Evolutionary conservation across 768 basidiomycete genomes (phyloP), one percentile per base, ranked within the genome.

Genomic region (Boletus fagicola): DNA sequence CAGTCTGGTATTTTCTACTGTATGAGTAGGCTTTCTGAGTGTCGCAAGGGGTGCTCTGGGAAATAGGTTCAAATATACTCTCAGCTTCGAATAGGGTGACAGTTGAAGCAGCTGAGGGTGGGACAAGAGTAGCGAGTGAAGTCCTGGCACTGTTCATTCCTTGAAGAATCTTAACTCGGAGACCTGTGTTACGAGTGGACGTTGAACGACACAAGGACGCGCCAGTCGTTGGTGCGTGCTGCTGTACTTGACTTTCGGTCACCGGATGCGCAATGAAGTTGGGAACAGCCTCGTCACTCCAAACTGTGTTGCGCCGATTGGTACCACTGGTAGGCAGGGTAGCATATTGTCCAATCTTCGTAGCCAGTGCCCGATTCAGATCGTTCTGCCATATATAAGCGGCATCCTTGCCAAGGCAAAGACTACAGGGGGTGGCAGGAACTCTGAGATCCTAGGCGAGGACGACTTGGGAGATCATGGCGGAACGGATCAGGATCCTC

Each of bases 41-140:
- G 58, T 82, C 82, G 62, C 83, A 82, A 1, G 86, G 86, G 0
- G 87, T 88, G 66, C 85, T 88, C 68, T 86, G 80, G 4, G 83
- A 80, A 12, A 36, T 28, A 9, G 61, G 65, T 36, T 67, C 68
- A 20, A 66, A 60, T 10, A 38, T 39, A 7, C 30, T 16, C 35
- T 65, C 69, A 39, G 73, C 61, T 51, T 88, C 86, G 63, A 86
- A 87, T 18, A 87, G 71, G 0, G 85, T 85, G 5, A 76, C 77
- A 12, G 83, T 84, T 20, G 86, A 86, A 8, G 83, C 80, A 3
- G 85, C 83, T 12, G 84, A 86, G 8, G 79, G 77, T 28, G 72
- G 67, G 64, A 68, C 76, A 57, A 67, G 76, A 71, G 76, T 76
- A 48, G 70, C 74, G 10, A 83, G 54, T 0, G 85, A 88, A 13